Conservation (phyloP, 345 rosid genomes). For the Salix udensis region DNA sequence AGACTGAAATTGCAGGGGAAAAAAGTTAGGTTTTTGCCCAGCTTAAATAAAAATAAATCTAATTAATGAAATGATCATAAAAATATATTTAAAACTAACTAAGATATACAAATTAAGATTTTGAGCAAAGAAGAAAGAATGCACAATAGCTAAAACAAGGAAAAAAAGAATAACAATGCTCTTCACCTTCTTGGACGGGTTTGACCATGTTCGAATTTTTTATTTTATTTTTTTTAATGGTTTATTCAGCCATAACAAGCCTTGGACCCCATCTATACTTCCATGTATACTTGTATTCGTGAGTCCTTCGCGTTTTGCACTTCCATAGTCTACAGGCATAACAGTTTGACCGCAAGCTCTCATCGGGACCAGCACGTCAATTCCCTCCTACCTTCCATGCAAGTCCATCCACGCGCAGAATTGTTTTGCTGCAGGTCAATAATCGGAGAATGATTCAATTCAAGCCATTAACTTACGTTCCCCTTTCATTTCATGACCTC, state of each 20-base stretch:
- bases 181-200: neutral
- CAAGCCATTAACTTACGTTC: neutral
- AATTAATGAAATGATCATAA: too few relatives aligned
- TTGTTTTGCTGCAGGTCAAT: neutral
- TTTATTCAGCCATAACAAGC: neutral
- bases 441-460: neutral
- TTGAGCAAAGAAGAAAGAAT: too few relatives aligned
- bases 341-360: neutral
- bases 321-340: neutral
- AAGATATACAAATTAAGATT: too few relatives aligned
- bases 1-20: too few relatives aligned
- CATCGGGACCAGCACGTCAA: neutral
- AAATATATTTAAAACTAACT: too few relatives aligned
- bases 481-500: neutral
- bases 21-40: too few relatives aligned
- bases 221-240: too few relatives aligned
- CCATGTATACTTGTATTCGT: neutral
- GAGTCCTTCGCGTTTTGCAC: neutral
- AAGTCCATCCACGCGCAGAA: neutral
- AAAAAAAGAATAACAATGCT: too few relatives aligned
- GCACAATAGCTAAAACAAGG: too few relatives aligned
- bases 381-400: neutral
- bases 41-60: too few relatives aligned
- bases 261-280: neutral
- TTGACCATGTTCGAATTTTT: neutral